Evolutionary conservation across 106 monocot genomes (phyloP).

Genomic region (Dendrobium catenatum): DNA sequence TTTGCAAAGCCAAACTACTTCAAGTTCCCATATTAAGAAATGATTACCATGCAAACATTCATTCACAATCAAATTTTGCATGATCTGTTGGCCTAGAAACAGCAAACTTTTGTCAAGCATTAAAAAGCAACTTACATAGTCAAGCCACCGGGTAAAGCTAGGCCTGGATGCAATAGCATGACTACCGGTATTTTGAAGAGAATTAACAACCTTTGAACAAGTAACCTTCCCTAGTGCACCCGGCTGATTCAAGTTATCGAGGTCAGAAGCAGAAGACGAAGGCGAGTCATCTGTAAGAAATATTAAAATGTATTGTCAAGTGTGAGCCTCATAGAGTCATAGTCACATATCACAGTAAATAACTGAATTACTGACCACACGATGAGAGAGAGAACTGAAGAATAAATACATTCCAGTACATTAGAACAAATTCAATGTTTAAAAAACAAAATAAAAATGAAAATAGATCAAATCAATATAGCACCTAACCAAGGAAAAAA

Average conservation of each 20-base stretch:
- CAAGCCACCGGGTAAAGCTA: not conserved
- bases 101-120: not conserved
- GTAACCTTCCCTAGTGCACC: not conserved
- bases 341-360: not conserved
- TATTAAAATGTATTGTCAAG: not conserved
- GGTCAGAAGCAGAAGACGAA: not conserved
- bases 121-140: not conserved
- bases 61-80: not conserved
- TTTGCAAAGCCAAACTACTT: not conserved
- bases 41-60: not conserved
- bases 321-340: not conserved
- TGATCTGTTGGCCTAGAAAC: not conserved
- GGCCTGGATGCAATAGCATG: not conserved
- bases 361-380: not conserved
- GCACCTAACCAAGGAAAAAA: not conserved
- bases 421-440: not conserved
- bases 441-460: not conserved
- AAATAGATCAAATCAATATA: not conserved
- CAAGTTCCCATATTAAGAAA: not conserved
- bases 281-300: not conserved
- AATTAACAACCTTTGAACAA: not conserved
- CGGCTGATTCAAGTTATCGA: not conserved
- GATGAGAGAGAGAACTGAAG: not conserved
- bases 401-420: not conserved
- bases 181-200: not conserved